Evolutionary conservation across 2,329 filamentous ascomycete genomes (phyloP), one percentile per base, ranked within the genome.

Genomic region (Emmonsiellopsis sp.): DNA sequence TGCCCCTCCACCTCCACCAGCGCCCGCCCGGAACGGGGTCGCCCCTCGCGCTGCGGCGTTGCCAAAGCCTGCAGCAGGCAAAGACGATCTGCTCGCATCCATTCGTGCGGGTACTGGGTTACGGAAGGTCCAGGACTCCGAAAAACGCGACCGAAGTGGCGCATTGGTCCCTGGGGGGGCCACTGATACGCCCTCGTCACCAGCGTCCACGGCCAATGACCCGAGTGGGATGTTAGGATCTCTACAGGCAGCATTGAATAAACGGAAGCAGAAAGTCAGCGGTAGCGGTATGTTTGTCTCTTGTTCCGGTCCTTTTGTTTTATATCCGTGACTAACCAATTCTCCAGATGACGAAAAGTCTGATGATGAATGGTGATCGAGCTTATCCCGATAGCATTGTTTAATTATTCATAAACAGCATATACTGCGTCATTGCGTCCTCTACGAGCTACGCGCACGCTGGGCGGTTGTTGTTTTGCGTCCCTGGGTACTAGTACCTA

Each of bases 221-320:
- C 73, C 62, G 36, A 73, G 83, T 53, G 84, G 82, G 37, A 82
- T 96, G 79, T 88, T 89, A 21, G 88, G 86, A 73, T 91, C 89
- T 47, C 73, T 95, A 61, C 88, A 88, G 55, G 85, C 83, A 56
- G 87, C 86, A 54, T 71, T 91, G 62, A 82, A 85, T 65, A 87
- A 88, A 73, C 80, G 92, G 69, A 96, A 96, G 77, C 83, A 89
- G 71, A 95, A 95, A 77, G 92, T 96, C 68, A 88, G 88, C 73
- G 86, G 88, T 68, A 95, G 88, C 77, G 92, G 92, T 96, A 82
- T 83, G 88, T 85, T 52, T 53, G 42, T 27, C 48, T 39, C 10
- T 49, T 54, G 58, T 58, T 44, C 55, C 49, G 46, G 31, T 55
- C 39, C 42, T 31, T 11, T 42, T 34, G 6, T 37, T 33, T 21